Evolutionary conservation across 2,329 filamentous ascomycete species (phyloP), one percentile per base, ranked within the genome.

Genomic region (Waltergamsia citrina): DNA sequence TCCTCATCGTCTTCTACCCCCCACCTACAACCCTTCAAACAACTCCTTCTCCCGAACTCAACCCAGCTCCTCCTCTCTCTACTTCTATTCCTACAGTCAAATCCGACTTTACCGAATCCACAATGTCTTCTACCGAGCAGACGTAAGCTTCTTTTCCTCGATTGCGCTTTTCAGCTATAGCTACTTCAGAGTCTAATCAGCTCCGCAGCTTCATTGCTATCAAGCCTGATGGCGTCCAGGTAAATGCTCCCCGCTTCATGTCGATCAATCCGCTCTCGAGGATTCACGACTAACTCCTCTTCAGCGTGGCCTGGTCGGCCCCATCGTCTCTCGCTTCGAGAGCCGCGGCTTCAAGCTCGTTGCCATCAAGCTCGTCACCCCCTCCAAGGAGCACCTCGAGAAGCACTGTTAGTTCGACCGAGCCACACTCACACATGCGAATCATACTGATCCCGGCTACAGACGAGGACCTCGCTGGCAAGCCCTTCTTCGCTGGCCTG

Each of bases 191-290:
- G 29, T 38, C 14, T 33, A 21, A 22, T 38, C 46, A 35, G 28
- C 40, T 41, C 36, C 50, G 50, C 57, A 96, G 90, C 74, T 96
- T 96, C 85, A 96, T 96, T 78, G 92, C 92, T 63, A 86, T 98
- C 79, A 98, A 98, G 87, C 92, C 90, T 54, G 92, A 96, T 71
- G 92, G 92, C 66, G 92, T 96, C 71, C 92, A 95, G 81, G 87
- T 94, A 81, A 22, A 33, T 8, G 6, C 17, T 32, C 12, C 19
- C 30, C 15, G 12, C 25, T 27, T 12, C 5, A 6, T 19, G 4
- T 23, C 6, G 12, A 18, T 7, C 6, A 30, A n/a, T 10, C 9
- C 9, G 24, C 15, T 11, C n/a, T 26, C 4, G 12, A 10, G 12
- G 15, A 5, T 5, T 6, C n/a, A 18, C 19, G 21, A 43, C 49